These are phyloP conservation scores for Metarhizium robertsii DNA, from an alignment of 2,329 filamentous ascomycete genomes.

Conservation along the genomic window DNA sequence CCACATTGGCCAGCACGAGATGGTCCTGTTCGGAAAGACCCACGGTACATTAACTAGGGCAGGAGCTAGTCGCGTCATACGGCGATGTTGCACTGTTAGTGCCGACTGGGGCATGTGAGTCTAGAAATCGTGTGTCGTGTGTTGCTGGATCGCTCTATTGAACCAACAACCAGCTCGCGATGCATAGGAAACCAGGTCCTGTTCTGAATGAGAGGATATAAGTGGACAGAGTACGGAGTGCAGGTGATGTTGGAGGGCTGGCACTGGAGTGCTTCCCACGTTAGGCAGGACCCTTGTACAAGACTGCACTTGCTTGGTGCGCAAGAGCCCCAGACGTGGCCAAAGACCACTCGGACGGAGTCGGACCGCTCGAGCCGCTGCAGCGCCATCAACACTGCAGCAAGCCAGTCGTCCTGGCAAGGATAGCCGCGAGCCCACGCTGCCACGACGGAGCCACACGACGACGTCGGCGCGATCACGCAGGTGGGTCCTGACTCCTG, in stretches of 20 bases:
- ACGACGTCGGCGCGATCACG: background rate
- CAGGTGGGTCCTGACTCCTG: background rate
- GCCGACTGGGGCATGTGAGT: background rate
- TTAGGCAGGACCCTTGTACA: too few relatives aligned
- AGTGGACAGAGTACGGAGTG: too few relatives aligned
- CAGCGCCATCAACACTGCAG: too few relatives aligned
- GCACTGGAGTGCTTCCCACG: too few relatives aligned
- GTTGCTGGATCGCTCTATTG: too few relatives aligned
- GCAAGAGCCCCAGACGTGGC: background rate
- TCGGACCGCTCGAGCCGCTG: too few relatives aligned
- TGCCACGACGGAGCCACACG: background rate
- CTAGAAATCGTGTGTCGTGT: background rate
- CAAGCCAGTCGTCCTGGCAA: background rate
- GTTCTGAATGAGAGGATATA: too few relatives aligned
- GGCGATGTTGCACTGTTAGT: too few relatives aligned
- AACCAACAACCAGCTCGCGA: too few relatives aligned
- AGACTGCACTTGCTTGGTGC: background rate
- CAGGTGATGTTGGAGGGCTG: too few relatives aligned
- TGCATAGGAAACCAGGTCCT: too few relatives aligned
- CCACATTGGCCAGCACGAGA: background rate
- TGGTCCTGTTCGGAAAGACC: background rate
- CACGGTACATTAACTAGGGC: background rate
- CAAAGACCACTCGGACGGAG: too few relatives aligned
- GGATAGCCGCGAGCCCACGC: background rate
- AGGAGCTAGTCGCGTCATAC: background rate